phyloP scores from a whole-genome alignment of 2,329 filamentous ascomycete genomes.

The Onygenales sp. region DNA sequence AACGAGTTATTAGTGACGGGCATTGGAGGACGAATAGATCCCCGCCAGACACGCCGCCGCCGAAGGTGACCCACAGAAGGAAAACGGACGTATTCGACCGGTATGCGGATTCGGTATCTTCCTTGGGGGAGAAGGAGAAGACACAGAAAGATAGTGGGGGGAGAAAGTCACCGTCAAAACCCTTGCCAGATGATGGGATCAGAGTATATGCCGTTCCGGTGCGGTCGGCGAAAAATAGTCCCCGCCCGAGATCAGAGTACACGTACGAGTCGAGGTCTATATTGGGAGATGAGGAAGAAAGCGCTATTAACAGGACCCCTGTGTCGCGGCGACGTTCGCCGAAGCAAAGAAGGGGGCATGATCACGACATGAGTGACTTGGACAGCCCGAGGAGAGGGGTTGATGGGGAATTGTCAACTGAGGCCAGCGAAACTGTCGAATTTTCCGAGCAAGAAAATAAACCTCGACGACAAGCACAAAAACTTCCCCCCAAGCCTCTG shows the following conservation, averaged over 20 bases:
- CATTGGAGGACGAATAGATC: constrained; percentile 60
- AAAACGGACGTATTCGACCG: constrained; percentile 30
- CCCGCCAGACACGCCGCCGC: constrained; percentile 30
- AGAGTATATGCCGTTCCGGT: constrained; percentile 18
- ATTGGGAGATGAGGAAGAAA: background rate
- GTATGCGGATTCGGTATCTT: constrained; percentile 15
- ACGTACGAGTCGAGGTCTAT: background rate
- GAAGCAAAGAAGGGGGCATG: background rate
- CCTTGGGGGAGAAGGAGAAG: constrained; percentile 20
- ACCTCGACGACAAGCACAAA: constrained; percentile 21
- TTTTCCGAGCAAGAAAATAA: constrained; percentile 30
- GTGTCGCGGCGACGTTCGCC: background rate
- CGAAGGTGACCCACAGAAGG: constrained; percentile 32
- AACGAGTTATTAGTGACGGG: constrained; percentile 85
- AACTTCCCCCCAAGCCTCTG: constrained; percentile 12
- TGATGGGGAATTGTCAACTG: constrained; percentile 23
- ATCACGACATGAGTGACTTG: constrained; percentile 11
- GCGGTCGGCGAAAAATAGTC: constrained; percentile 10
- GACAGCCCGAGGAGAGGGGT: constrained; percentile 20
- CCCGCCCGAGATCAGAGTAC: background rate
- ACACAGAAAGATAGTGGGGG: constrained; percentile 16
- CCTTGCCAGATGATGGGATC: constrained; percentile 18
- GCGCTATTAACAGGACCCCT: background rate
- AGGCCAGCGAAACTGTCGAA: constrained; percentile 26
- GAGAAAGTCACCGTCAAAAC: background rate